These are phyloP conservation scores for Fraxinus cuspidata DNA, from an alignment of 257 asterid species.

Conservation along the genomic window DNA sequence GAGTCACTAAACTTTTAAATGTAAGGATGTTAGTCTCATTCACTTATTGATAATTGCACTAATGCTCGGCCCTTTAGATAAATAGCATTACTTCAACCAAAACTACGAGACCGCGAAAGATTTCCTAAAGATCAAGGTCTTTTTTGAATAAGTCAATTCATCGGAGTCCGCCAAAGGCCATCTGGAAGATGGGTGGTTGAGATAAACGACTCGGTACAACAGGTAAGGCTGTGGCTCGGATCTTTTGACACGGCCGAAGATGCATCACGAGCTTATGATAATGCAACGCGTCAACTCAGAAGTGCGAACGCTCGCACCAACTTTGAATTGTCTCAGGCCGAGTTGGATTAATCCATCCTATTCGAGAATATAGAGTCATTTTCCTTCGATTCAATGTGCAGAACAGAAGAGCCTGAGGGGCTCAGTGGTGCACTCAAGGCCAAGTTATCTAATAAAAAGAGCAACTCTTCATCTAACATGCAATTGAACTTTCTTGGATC, in stretches of 20 bases:
- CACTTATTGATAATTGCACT: too few species aligned
- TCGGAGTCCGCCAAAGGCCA: slow-evolving; percentile 77
- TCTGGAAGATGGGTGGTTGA: slow-evolving; percentile 87
- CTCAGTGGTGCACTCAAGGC: slow-evolving; percentile 72
- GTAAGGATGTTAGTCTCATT: too few species aligned
- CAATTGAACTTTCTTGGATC: neutral
- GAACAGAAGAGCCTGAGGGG: slow-evolving; percentile 56
- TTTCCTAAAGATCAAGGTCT: too few species aligned
- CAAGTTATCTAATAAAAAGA: slow-evolving; percentile 44
- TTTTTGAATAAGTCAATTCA: neutral
- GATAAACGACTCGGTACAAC: slow-evolving; percentile 74
- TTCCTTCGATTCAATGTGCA: slow-evolving; percentile 69
- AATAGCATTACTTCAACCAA: too few species aligned
- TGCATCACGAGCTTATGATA: slow-evolving; percentile 79
- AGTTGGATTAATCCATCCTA: neutral
- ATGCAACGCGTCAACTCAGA: slow-evolving; percentile 67
- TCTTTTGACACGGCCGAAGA: slow-evolving; percentile 79
- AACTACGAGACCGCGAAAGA: too few species aligned
- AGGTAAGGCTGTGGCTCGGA: slow-evolving; percentile 73
- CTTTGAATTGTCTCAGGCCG: slow-evolving; percentile 46
- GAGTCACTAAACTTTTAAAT: too few species aligned
- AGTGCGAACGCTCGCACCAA: slow-evolving; percentile 70
- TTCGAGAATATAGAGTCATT: slow-evolving; percentile 47
- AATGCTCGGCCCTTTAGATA: too few species aligned
- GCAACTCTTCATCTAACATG: slow-evolving; percentile 5